Evolutionary conservation across 345 rosid genomes (phyloP), one percentile per base, ranked within the genome.

Genomic region (Brassica juncea): DNA sequence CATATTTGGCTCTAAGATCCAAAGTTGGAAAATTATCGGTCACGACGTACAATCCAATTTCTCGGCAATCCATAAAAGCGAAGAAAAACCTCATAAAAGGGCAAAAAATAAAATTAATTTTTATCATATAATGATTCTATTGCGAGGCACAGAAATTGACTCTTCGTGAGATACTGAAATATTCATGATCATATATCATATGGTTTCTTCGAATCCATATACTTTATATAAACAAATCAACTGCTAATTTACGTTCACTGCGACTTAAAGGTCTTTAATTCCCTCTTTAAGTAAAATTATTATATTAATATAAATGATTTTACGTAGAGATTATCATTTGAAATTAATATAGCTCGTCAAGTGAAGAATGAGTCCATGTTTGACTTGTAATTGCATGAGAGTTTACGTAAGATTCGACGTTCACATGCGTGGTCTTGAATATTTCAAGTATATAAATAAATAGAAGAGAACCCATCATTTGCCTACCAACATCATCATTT

Each of bases 301-400:
- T 4, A 5, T 14, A n/a, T 42, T 42, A 42, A 42, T 42, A 10
- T 42, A 10, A 42, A 42, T 10, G 14, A 42, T 49, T 49, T 49
- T 49, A 49, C 55, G 57, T 49, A 49, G 16, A 49, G 57, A 47
- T 12, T 14, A 47, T 49, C 19, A 49, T 49, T 49, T 49, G 16
- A 49, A 49, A 14, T 49, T 19, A 19, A 19, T 19, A 49, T n/a
- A 12, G 19, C 19, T 49, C 57, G 57, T n/a, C 15, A 68, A 34
- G 32, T 2, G 23, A 68, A 52, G 78, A 79, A 79, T 25, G 25
- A 49, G 82, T 79, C 82, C 73, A 64, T 21, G 1, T 14, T 68
- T 68, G 82, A 79, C 78, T 67, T 59, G 70, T 59, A 59, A 23
- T 73, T 73, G 74, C 82, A 73, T 73, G 78, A 62, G 54, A 61